phyloP scores from a whole-genome alignment of 345 rosid genomes.

The Euphorbia peplus region DNA sequence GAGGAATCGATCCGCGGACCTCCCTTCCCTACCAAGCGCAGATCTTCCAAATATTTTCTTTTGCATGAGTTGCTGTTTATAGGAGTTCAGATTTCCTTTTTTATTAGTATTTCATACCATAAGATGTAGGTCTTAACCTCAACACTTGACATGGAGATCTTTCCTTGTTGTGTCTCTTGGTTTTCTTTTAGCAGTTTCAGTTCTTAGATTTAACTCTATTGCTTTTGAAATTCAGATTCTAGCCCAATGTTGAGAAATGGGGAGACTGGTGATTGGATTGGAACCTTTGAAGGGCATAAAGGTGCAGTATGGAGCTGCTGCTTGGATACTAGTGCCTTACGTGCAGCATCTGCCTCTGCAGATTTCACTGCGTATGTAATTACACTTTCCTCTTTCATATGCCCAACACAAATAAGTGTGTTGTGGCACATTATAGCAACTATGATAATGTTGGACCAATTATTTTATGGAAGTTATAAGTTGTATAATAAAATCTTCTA shows the following conservation, averaged over 20 bases:
- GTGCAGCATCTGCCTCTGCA: slow-evolving; percentile 98
- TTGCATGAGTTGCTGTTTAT: neutral
- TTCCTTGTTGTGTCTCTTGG: neutral
- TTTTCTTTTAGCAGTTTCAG: neutral
- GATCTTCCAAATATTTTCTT: neutral
- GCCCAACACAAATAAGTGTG: neutral
- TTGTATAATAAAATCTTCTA: slow-evolving; percentile 1
- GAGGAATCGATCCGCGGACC: too few relatives aligned
- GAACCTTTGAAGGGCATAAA: slow-evolving; percentile 97
- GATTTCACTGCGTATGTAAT: slow-evolving; percentile 83
- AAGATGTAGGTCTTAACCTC: slow-evolving; percentile 1
- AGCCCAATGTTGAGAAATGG: slow-evolving; percentile 98
- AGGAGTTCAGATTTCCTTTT: neutral
- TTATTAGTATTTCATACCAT: neutral
- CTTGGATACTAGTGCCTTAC: slow-evolving; percentile 78
- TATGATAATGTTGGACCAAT: neutral
- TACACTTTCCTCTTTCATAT: neutral
- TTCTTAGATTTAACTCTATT: neutral
- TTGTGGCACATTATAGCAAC: neutral
- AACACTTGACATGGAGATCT: neutral
- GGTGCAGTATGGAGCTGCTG: slow-evolving; percentile 99
- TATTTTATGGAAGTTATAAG: neutral
- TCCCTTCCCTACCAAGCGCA: too few relatives aligned
- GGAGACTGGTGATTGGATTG: slow-evolving; percentile 99
- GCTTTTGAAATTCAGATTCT: slow-evolving; percentile 54